Percentiles rank a stretch among this genome's conserved stretches.
Evolutionary conservation across 805 yeast species (phyloP).

Genomic region (Hanseniaspora clermontiae): DNA sequence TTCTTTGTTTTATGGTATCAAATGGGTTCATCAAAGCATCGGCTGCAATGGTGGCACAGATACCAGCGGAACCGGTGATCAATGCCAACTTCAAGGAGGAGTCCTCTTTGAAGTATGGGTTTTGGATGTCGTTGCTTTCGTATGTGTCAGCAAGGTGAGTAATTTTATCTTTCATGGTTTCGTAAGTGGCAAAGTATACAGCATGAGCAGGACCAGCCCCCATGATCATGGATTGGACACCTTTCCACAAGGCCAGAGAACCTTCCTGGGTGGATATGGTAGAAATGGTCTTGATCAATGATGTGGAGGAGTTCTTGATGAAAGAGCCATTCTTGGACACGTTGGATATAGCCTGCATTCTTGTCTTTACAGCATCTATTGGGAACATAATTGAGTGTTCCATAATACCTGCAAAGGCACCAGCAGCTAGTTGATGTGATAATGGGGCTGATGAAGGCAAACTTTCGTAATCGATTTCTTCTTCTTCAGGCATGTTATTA

Average conservation of each 20-base stretch:
- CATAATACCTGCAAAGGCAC: conserved; percentile 98
- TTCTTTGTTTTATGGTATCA: conserved; percentile 87
- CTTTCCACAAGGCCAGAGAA: conserved; percentile 79
- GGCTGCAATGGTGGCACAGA: conserved; percentile 80
- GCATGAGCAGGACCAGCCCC: conserved; percentile 99
- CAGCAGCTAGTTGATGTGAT: conserved; percentile 72
- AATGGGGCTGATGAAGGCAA: conserved; percentile 78
- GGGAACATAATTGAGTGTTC: conserved; percentile 97
- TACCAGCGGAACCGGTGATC: conserved; percentile 78
- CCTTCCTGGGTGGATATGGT: conserved; percentile 77
- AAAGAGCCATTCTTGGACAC: conserved; percentile 32
- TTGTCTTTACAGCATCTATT: conserved; percentile 86
- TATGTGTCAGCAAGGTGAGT: conserved; percentile 22
- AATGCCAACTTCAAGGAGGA: conserved; percentile 48
- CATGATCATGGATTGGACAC: conserved; percentile 76
- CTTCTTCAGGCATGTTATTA: conserved; percentile 15
- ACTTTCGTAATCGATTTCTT: conserved; percentile 78
- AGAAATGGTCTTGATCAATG: conserved; percentile 12
- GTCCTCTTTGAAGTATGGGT: conserved; percentile 17
- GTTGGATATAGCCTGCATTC: conserved; percentile 51
- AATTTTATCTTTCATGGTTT: conserved; percentile 40
- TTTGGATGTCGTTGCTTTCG: background rate
- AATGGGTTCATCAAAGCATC: conserved; percentile 97
- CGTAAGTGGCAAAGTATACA: conserved; percentile 88
- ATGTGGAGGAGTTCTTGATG: conserved; percentile 45